Evolutionary conservation across 805 yeast species (phyloP).

Genomic region (Yamadazyma scolyti): DNA sequence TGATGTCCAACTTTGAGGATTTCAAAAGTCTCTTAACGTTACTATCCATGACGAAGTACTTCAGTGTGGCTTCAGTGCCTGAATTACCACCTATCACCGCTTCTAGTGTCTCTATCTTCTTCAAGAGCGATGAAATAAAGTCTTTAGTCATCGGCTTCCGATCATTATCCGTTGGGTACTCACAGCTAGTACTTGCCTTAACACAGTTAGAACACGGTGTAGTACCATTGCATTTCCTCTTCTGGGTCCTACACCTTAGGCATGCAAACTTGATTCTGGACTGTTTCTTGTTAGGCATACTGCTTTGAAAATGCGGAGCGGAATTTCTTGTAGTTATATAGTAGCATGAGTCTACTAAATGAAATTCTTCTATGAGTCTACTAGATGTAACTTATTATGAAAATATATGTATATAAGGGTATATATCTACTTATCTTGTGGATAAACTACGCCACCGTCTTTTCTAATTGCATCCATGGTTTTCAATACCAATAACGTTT

Average conservation of each 20-base stretch:
- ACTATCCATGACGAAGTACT: neutral
- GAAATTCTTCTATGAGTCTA: too few relatives aligned
- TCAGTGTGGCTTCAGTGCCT: neutral
- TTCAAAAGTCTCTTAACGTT: neutral
- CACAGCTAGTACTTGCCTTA: neutral
- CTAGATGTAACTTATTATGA: too few relatives aligned
- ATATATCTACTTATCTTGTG: conserved; percentile 28
- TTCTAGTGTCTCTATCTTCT: neutral
- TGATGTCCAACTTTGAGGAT: neutral
- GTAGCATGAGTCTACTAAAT: too few relatives aligned
- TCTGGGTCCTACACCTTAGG: neutral
- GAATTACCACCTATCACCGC: neutral
- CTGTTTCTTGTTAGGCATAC: neutral
- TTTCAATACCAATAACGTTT: conserved; percentile 42
- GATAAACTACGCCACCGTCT: conserved; percentile 41
- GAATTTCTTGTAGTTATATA: neutral
- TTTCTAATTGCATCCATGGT: conserved; percentile 44
- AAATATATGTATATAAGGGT: too few relatives aligned
- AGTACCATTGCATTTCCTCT: conserved; percentile 1
- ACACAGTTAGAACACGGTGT: neutral
- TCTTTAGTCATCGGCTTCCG: neutral
- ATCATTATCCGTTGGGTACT: conserved; percentile 1
- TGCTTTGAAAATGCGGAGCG: too few relatives aligned
- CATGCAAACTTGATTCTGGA: conserved; percentile 1
- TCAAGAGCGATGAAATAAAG: neutral